phyloP scores from a whole-genome alignment of 768 basidiomycete species.

The Asterophora parasitica region DNA sequence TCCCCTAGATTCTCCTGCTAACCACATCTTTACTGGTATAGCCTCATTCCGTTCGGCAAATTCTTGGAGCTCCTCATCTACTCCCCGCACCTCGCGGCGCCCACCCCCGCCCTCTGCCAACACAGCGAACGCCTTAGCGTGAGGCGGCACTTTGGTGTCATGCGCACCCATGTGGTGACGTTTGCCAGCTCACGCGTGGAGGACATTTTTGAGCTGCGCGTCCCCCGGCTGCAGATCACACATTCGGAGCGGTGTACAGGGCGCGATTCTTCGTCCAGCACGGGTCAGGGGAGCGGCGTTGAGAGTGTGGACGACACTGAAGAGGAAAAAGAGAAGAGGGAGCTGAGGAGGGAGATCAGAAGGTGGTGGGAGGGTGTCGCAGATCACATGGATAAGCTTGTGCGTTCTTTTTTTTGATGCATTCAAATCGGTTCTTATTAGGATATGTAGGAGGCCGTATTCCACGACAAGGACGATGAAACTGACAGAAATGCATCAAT shows the following conservation, averaged over 20 bases:
- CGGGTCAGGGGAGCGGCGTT: not conserved
- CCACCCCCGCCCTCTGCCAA: constrained; percentile 40
- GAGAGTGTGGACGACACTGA: constrained; percentile 10
- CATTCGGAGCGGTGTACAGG: constrained; percentile 15
- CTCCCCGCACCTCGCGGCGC: constrained; percentile 30
- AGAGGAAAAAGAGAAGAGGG: constrained; percentile 38
- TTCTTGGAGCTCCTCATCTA: constrained; percentile 52
- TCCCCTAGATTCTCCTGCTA: not conserved
- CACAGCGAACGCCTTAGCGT: constrained; percentile 44
- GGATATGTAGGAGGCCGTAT: constrained; percentile 37
- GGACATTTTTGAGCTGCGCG: constrained; percentile 57
- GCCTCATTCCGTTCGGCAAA: constrained; percentile 54
- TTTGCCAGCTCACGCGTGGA: constrained; percentile 43
- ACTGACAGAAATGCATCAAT: constrained; percentile 17
- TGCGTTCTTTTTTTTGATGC: constrained; percentile 24
- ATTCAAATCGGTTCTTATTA: not conserved
- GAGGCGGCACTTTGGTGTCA: constrained; percentile 32
- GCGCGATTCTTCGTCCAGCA: not conserved
- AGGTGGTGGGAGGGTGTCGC: constrained; percentile 63
- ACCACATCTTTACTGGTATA: constrained; percentile 12
- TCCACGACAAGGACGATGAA: constrained; percentile 26
- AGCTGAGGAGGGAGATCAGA: constrained; percentile 55
- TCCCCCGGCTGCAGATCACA: constrained; percentile 56
- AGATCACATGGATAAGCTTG: constrained; percentile 57
- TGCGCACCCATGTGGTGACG: constrained; percentile 28